Conservation (phyloP, 139 green algal genomes). For the Desmodesmus armatus region DNA sequence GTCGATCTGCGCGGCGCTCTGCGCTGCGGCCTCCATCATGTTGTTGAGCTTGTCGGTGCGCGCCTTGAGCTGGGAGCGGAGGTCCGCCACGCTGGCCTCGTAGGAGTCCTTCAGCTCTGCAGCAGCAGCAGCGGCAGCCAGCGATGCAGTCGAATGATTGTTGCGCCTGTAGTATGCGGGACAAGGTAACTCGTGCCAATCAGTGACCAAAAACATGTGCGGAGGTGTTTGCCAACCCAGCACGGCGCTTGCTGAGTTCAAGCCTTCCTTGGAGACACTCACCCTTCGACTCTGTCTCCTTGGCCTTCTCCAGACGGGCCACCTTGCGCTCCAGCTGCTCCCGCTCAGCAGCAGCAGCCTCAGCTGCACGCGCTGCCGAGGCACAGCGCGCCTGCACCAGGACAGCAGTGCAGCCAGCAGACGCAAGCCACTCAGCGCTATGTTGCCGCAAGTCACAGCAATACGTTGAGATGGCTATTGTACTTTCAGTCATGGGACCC, state of each 20-base stretch:
- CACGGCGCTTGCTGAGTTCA: not conserved
- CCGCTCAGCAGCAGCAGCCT: constrained; percentile 59
- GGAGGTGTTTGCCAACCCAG: no score
- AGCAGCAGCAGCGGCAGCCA: no score
- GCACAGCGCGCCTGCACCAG: not conserved
- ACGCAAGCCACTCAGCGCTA: no score
- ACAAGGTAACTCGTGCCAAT: not conserved
- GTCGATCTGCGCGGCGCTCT: constrained; percentile 37
- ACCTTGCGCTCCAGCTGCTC: constrained; percentile 90
- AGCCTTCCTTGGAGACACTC: no score
- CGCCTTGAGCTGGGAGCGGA: constrained; percentile 69
- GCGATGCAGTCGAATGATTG: no score
- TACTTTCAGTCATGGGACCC: no score
- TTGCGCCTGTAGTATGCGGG: not conserved
- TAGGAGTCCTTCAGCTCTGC: constrained; percentile 61
- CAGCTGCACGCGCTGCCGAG: constrained; percentile 12
- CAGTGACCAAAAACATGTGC: no score
- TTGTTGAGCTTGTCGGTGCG: constrained; percentile 85
- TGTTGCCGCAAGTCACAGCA: no score
- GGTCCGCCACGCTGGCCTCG: constrained; percentile 53
- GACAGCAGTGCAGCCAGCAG: no score
- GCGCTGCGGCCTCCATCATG: constrained; percentile 72
- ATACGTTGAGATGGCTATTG: no score
- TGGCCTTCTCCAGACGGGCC: constrained; percentile 76
- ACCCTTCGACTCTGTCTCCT: constrained; percentile 56